phyloP scores from a whole-genome alignment of 176 grass and related monocot genomes.

The Phoenix roebelenii region DNA sequence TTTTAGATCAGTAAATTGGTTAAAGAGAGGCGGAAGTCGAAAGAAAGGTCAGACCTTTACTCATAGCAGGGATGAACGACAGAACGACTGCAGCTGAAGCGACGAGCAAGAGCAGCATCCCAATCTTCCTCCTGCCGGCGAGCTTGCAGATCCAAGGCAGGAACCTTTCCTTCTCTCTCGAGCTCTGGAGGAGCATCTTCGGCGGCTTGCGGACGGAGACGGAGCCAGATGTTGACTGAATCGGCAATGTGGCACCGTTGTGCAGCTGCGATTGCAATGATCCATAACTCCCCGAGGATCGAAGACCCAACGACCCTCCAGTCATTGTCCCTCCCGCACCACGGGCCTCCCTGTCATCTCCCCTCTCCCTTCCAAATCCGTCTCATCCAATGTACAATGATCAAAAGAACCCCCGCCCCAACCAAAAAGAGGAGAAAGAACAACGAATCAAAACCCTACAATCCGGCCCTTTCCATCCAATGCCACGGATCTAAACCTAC shows the following conservation, averaged over 20 bases:
- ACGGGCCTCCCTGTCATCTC: constrained; percentile 26
- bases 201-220: constrained; percentile 31
- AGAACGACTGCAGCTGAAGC: constrained; percentile 42
- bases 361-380: not conserved
- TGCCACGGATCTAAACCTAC: not conserved
- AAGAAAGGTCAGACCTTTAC: constrained; percentile 43
- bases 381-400: not conserved
- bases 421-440: not conserved
- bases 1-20: no score
- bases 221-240: no score
- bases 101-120: constrained; percentile 71
- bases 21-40: no score
- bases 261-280: constrained; percentile 9
- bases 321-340: constrained; percentile 31
- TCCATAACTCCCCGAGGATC: constrained; percentile 22
- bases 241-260: no score
- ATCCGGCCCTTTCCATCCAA: not conserved
- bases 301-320: constrained; percentile 17
- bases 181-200: constrained; percentile 34
- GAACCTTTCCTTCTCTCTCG: constrained; percentile 37
- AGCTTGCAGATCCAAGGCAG: constrained; percentile 72
- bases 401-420: no score
- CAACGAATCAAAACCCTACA: not conserved
- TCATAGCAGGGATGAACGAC: constrained; percentile 50
- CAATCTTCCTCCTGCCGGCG: constrained; percentile 41